Evolutionary conservation across 192 early-diverging fungal species (phyloP).

Genomic region (Entomortierella chlamydospora): DNA sequence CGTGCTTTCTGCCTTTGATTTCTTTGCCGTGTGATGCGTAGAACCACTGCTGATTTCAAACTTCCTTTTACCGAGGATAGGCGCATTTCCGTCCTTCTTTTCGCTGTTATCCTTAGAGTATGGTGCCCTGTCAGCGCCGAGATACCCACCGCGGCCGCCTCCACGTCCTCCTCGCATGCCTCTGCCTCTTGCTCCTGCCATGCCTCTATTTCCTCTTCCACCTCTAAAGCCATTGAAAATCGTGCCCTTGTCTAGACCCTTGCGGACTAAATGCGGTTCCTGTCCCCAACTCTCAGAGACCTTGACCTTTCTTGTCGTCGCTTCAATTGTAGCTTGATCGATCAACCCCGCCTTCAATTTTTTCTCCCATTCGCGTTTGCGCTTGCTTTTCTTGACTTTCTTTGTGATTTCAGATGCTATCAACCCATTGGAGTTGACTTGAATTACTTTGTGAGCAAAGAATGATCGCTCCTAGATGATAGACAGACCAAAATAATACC

Average conservation of each 20-base stretch:
- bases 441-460: constrained; percentile 43
- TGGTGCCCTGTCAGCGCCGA: background rate
- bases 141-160: background rate
- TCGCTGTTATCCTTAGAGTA: background rate
- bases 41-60: too few relatives aligned
- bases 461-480: constrained; percentile 26
- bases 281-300: constrained; percentile 40
- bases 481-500: background rate
- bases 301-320: constrained; percentile 34
- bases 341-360: constrained; percentile 40
- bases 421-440: constrained; percentile 18
- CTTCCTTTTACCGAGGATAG: too few relatives aligned
- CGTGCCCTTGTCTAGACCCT: constrained; percentile 32
- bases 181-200: constrained; percentile 1
- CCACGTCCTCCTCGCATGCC: constrained; percentile 14
- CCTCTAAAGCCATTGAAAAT: constrained; percentile 5
- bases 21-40: too few relatives aligned
- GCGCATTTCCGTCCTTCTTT: background rate
- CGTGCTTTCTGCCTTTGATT: too few relatives aligned
- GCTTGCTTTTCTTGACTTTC: constrained; percentile 29
- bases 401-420: background rate
- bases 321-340: constrained; percentile 3
- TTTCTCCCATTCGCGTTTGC: constrained; percentile 52
- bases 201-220: background rate
- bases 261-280: constrained; percentile 21